Evolutionary conservation across 2,329 filamentous ascomycete species (phyloP), one percentile per base, ranked within the genome.

Genomic region (Pyricularia grisea): DNA sequence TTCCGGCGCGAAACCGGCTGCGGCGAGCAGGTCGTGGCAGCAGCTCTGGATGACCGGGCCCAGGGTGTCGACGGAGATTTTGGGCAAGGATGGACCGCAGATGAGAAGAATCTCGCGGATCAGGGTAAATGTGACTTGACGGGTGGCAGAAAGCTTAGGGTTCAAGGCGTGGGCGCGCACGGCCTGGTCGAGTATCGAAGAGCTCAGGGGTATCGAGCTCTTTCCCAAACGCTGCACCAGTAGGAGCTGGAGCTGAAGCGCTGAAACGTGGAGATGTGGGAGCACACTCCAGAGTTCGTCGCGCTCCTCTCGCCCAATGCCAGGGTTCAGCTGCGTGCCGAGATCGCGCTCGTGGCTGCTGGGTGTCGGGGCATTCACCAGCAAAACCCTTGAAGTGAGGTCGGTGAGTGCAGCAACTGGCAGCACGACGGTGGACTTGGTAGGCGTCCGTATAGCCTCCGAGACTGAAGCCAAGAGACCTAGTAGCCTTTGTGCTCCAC

Each of bases 221-320:
- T 80, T 79, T 33, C 84, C 84, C 28, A 94, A 81, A 12, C 90
- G 85, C 68, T 82, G 77, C 27, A 87, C 76, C 65, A 95, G 75
- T 12, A 81, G 78, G 10, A 82, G 77, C 27, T 92, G 79, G 1
- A 97, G 78, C 27, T 85, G 78, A 68, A 97, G 80, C n/a, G 87
- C 85, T 17, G 90, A 88, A 17, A 88, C 79, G 74, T 97, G 93
- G 58, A 97, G 86, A 11, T 85, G 83, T 4, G 94, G 92, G 12
- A 97, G 83, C 23, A 87, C 82, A 65, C 85, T 81, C 87, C 91
- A 94, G 3, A 97, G 83, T 64, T 89, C 87, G 68, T 97, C 92
- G 71, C 90, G 90, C 78, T 97, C 94, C 67, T 96, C 92, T 71
- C 90, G 87, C 36, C 88, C 85, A 71, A 95, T 87, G 71, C 92